Evolutionary conservation across 108 stramenopile genomes (phyloP).

Genomic region (Cyclotella distinguenda): DNA sequence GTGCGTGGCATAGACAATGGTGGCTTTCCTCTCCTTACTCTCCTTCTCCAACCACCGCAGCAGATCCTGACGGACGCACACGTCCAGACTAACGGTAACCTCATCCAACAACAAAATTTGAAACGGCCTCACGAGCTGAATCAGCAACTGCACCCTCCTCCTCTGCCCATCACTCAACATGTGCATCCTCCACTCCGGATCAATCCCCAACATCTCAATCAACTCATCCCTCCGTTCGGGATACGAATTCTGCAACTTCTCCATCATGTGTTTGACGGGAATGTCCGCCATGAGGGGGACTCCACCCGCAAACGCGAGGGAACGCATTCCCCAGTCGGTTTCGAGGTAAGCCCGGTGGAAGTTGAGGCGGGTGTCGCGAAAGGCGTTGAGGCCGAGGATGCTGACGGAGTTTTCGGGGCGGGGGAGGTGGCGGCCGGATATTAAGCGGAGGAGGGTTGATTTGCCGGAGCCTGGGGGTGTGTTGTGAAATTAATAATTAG

Average conservation of each 20-base stretch:
- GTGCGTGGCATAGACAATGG: constrained; percentile 98
- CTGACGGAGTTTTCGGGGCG: constrained; percentile 61
- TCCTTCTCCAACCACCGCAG: constrained; percentile 91
- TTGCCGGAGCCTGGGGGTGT: constrained; percentile 69
- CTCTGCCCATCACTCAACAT: constrained; percentile 87
- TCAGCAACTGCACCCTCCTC: constrained; percentile 94
- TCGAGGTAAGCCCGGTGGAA: constrained; percentile 93
- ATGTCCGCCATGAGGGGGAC: constrained; percentile 92
- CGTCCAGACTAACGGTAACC: constrained; percentile 95
- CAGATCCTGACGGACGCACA: constrained; percentile 93
- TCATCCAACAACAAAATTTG: constrained; percentile 95
- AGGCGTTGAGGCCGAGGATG: constrained; percentile 90
- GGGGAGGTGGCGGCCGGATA: constrained; percentile 92
- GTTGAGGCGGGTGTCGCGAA: constrained; percentile 92
- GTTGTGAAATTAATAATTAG: too few relatives aligned
- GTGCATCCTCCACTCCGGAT: constrained; percentile 98
- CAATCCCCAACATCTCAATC: constrained; percentile 90
- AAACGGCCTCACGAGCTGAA: constrained; percentile 95
- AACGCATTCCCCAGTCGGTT: constrained; percentile 97
- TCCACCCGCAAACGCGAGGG: constrained; percentile 95
- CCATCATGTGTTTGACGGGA: constrained; percentile 95
- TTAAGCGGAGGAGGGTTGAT: constrained; percentile 87
- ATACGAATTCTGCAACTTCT: constrained; percentile 88
- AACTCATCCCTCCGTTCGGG: constrained; percentile 96
- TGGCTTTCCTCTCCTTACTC: constrained; percentile 85